Conservation (phyloP, 1,284 basidiomycete genomes). For the Irpex sp. region DNA sequence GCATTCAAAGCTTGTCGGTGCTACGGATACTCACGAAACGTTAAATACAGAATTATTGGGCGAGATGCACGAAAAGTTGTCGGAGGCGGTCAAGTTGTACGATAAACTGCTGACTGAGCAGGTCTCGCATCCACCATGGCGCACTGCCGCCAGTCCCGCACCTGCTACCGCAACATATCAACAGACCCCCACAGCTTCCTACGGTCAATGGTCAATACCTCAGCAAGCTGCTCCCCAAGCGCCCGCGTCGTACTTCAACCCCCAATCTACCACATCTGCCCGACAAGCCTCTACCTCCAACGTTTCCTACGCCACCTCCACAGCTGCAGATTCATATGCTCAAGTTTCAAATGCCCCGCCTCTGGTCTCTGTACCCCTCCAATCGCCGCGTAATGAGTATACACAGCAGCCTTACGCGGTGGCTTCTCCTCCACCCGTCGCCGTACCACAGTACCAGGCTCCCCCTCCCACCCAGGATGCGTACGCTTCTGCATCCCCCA, state of each 20-base stretch:
- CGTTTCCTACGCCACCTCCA: constrained; percentile 13
- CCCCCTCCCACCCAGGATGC: neutral
- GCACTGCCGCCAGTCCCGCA: constrained; percentile 30
- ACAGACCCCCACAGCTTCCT: constrained; percentile 16
- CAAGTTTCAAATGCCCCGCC: constrained; percentile 17
- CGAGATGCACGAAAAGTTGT: constrained; percentile 93
- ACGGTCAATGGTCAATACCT: constrained; percentile 25
- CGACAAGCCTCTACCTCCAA: constrained; percentile 7
- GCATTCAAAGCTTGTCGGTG: neutral
- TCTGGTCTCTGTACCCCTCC: neutral
- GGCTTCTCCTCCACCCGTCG: constrained; percentile 18
- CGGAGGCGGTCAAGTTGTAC: constrained; percentile 88
- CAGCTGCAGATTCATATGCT: constrained; percentile 12
- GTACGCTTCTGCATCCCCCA: neutral
- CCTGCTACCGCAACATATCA: constrained; percentile 1
- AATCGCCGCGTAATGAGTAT: neutral
- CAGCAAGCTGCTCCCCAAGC: constrained; percentile 22
- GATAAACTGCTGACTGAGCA: constrained; percentile 87
- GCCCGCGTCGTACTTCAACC: constrained; percentile 15
- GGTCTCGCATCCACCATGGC: constrained; percentile 67
- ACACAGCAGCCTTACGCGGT: constrained; percentile 11
- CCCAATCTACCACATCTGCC: constrained; percentile 2
- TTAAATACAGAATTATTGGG: constrained; percentile 83
- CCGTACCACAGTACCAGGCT: constrained; percentile 9
- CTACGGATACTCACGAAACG: constrained; percentile 5